phyloP scores from a whole-genome alignment of 2,329 filamentous ascomycete species.

The Epichloe aotearoae region DNA sequence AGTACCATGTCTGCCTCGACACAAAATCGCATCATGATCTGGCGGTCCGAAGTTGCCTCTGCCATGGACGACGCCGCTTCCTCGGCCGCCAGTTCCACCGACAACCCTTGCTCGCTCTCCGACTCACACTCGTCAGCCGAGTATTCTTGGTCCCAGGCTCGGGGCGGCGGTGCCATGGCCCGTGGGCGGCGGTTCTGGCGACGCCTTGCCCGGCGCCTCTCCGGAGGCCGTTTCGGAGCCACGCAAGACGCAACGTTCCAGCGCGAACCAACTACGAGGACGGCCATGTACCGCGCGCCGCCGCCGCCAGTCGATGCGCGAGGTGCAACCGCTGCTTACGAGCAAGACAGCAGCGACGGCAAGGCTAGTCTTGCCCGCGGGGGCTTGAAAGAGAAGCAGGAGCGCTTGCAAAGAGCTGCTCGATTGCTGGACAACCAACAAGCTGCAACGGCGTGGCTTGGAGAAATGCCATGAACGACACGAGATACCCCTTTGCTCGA shows the following conservation, averaged over 20 bases:
- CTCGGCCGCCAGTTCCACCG: slow-evolving; percentile 14
- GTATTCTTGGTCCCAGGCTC: not conserved
- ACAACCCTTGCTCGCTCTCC: slow-evolving; percentile 4
- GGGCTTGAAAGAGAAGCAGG: slow-evolving; percentile 22
- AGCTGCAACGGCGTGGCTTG: not conserved
- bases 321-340: slow-evolving; percentile 8
- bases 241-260: slow-evolving; percentile 4
- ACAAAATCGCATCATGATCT: slow-evolving; percentile 30
- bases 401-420: slow-evolving; percentile 27
- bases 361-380: slow-evolving; percentile 8
- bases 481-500: not conserved
- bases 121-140: slow-evolving; percentile 8
- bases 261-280: slow-evolving; percentile 12
- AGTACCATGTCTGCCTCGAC: slow-evolving; percentile 5
- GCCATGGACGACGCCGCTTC: slow-evolving; percentile 18
- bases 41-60: slow-evolving; percentile 34
- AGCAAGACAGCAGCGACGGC: slow-evolving; percentile 14
- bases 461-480: not conserved
- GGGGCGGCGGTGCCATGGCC: not conserved
- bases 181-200: slow-evolving; percentile 13
- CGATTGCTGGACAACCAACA: slow-evolving; percentile 21
- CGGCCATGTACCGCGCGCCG: slow-evolving; percentile 23
- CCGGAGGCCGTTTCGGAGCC: slow-evolving; percentile 6
- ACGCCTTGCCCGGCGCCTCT: slow-evolving; percentile 11
- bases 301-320: slow-evolving; percentile 4